These are phyloP conservation scores for Fusarium paranaense DNA, from an alignment of 2,329 filamentous ascomycete genomes.

Conservation along the genomic window DNA sequence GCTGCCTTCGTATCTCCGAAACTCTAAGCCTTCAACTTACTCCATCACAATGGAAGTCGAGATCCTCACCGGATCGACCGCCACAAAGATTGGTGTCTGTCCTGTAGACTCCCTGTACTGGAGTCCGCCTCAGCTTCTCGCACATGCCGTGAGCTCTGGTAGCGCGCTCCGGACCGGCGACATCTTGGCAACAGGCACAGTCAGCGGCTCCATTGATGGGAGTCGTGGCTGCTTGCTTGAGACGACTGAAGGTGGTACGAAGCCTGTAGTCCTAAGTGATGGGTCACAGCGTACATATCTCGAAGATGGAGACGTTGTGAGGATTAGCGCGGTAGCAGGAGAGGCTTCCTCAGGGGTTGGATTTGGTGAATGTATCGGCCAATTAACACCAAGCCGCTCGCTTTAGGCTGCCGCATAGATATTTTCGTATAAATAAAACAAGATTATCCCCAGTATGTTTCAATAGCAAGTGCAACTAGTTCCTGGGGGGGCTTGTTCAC, in stretches of 20 bases:
- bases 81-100: conserved; percentile 7
- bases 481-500: not conserved
- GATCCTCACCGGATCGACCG: conserved; percentile 30
- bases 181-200: conserved; percentile 56
- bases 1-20: conserved; percentile 46
- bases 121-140: conserved; percentile 23
- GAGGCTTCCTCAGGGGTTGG: conserved; percentile 56
- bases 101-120: conserved; percentile 21
- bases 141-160: conserved; percentile 22
- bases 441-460: no score
- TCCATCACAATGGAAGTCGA: conserved; percentile 47
- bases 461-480: no score
- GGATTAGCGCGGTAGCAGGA: conserved; percentile 53
- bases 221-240: conserved; percentile 57
- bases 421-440: no score
- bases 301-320: conserved; percentile 55
- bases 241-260: conserved; percentile 51
- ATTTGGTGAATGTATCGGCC: conserved; percentile 52
- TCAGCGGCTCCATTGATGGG: conserved; percentile 50
- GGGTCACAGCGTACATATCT: conserved; percentile 51
- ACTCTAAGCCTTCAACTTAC: conserved; percentile 51
- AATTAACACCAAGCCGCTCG: not conserved
- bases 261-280: conserved; percentile 42
- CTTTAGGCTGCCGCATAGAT: not conserved
- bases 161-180: conserved; percentile 47